Evolutionary conservation across 805 yeast genomes (phyloP).

Genomic region (Teunomyces funiuensis): DNA sequence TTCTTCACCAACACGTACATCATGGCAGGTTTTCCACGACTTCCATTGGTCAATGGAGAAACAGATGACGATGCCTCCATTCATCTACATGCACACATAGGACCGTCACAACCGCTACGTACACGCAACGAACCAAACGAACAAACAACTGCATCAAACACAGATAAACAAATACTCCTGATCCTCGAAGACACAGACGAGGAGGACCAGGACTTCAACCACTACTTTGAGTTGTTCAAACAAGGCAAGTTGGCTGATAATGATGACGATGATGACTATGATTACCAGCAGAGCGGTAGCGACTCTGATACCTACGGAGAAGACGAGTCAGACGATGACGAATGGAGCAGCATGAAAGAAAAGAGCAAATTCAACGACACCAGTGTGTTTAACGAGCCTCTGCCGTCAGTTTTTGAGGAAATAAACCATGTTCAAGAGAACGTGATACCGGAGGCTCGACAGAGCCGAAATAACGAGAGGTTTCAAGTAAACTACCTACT

Average conservation of each 20-base stretch:
- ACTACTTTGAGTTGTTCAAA: conserved; percentile 10
- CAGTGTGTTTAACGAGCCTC: not conserved
- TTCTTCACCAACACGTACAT: not conserved
- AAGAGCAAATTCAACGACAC: conserved; percentile 1
- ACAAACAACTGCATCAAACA: not conserved
- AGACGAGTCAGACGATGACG: conserved; percentile 10
- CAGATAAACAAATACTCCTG: conserved; percentile 4
- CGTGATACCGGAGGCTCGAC: not conserved
- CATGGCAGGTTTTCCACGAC: conserved; percentile 28
- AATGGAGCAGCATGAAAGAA: conserved; percentile 1
- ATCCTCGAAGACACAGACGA: conserved; percentile 18
- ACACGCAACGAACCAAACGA: not conserved
- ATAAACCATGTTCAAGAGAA: conserved; percentile 1
- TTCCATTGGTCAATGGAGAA: conserved; percentile 39
- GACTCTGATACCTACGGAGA: conserved; percentile 14
- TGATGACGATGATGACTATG: conserved; percentile 6
- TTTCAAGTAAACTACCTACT: not conserved
- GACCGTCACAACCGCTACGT: conserved; percentile 37
- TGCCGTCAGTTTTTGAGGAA: conserved; percentile 1
- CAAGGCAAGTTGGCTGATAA: conserved; percentile 9
- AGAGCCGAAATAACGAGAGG: not conserved
- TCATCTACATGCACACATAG: conserved; percentile 36
- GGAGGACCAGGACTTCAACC: conserved; percentile 10
- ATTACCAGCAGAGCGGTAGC: conserved; percentile 7
- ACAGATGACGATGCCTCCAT: conserved; percentile 45